Percentiles rank a stretch among this genome's conserved stretches.
Conservation (phyloP, 306 rosid genomes). For the Echinosophora koreensis region DNA sequence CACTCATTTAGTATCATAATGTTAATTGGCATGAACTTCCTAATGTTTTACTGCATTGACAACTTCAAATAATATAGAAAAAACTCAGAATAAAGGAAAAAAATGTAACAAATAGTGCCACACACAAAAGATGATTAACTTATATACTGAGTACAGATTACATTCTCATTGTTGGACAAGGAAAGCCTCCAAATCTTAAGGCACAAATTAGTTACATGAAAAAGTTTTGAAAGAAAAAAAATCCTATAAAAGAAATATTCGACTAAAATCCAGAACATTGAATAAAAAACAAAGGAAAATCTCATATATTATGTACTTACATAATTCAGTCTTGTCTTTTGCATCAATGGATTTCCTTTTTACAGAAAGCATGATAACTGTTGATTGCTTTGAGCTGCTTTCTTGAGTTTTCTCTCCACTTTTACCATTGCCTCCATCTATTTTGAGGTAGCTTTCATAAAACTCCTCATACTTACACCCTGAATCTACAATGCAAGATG, state of each 20-base stretch:
- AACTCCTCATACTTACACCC: constrained; percentile 68
- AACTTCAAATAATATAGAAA: constrained; percentile 19
- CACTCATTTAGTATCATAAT: constrained; percentile 31
- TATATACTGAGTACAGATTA: not conserved
- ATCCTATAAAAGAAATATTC: not conserved
- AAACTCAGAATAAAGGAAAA: constrained; percentile 8
- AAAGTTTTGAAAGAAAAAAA: constrained; percentile 1
- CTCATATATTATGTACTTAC: constrained; percentile 52
- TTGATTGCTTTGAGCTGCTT: constrained; percentile 64
- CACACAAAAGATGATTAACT: constrained; percentile 2
- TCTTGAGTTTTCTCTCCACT: constrained; percentile 67
- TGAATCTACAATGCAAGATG: constrained; percentile 71
- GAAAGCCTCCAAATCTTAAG: not conserved
- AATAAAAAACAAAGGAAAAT: constrained; percentile 11
- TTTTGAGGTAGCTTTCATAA: constrained; percentile 77
- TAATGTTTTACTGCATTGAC: not conserved
- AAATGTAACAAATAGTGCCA: constrained; percentile 9
- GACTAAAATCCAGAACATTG: not conserved
- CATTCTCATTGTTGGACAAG: constrained; percentile 28
- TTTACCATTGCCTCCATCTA: constrained; percentile 60
- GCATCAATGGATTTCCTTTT: constrained; percentile 73
- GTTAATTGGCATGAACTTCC: not conserved
- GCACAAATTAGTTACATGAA: not conserved
- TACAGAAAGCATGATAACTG: constrained; percentile 79
- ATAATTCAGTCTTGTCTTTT: constrained; percentile 53